Evolutionary conservation across 129 eudicot species (phyloP).

Genomic region (Helianthus tuberosus): DNA sequence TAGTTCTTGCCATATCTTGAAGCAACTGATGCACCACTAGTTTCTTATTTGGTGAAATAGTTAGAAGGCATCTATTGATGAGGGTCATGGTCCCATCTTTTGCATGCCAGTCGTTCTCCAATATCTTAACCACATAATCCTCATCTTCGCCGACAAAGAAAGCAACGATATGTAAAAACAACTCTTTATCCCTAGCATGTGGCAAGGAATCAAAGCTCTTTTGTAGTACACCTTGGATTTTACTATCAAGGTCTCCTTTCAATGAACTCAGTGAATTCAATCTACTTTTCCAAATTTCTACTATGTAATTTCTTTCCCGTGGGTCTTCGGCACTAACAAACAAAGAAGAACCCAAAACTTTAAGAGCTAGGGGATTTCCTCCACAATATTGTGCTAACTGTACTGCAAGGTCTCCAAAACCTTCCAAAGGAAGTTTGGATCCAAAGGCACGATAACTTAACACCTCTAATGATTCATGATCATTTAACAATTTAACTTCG

Average conservation of each 20-base stretch:
- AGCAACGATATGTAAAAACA: slow-evolving; percentile 30
- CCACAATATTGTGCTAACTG: slow-evolving; percentile 14
- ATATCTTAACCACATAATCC: slow-evolving; percentile 6
- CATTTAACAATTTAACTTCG: background rate
- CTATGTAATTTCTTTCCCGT: background rate
- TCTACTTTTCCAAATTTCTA: slow-evolving; percentile 33
- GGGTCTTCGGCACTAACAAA: slow-evolving; percentile 1
- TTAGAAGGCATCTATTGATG: slow-evolving; percentile 25
- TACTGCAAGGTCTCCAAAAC: background rate
- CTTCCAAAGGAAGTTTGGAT: slow-evolving; percentile 17
- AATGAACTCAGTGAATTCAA: slow-evolving; percentile 4
- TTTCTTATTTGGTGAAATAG: slow-evolving; percentile 6
- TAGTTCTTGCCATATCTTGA: slow-evolving; percentile 26
- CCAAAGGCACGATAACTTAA: slow-evolving; percentile 47
- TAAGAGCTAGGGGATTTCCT: slow-evolving; percentile 36
- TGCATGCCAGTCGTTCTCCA: slow-evolving; percentile 11
- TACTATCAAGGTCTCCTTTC: slow-evolving; percentile 10
- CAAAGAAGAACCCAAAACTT: slow-evolving; percentile 27
- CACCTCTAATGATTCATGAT: slow-evolving; percentile 27
- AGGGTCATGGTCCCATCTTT: slow-evolving; percentile 31
- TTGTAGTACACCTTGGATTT: background rate
- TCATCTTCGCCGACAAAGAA: slow-evolving; percentile 18
- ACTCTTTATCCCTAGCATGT: slow-evolving; percentile 1
- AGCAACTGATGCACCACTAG: slow-evolving; percentile 34
- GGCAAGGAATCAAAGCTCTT: slow-evolving; percentile 26